Conservation (phyloP, 495 filamentous ascomycete genomes). For the Cenococcum geophilum region DNA sequence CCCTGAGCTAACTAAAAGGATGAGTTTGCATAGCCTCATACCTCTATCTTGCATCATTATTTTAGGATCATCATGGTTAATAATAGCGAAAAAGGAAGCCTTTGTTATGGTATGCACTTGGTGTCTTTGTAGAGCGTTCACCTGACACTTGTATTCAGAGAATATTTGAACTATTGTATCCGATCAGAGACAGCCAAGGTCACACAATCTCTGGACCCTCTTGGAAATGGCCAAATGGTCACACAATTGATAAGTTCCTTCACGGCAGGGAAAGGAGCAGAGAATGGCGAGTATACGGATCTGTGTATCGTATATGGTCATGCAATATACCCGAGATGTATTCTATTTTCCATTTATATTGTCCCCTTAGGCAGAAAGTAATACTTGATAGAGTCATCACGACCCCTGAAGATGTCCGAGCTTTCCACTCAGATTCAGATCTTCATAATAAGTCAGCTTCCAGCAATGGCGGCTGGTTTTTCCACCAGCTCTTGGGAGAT, state of each 20-base stretch:
- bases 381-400: slow-evolving; percentile 6
- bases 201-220: neutral
- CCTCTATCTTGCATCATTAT: neutral
- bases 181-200: neutral
- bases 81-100: neutral
- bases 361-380: neutral
- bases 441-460: slow-evolving; percentile 7
- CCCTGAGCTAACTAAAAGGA: neutral
- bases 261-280: neutral
- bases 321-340: slow-evolving; percentile 12
- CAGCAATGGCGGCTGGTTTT: slow-evolving; percentile 32
- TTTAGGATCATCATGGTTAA: neutral
- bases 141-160: neutral
- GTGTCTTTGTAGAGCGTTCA: neutral
- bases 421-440: slow-evolving; percentile 7
- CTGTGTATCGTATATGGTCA: slow-evolving; percentile 13
- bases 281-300: slow-evolving; percentile 5
- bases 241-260: slow-evolving; percentile 13
- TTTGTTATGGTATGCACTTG: neutral
- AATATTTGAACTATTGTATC: neutral
- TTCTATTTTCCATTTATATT: neutral
- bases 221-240: slow-evolving; percentile 8
- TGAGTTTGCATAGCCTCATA: neutral
- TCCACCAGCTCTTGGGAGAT: slow-evolving; percentile 38
- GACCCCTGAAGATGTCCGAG: slow-evolving; percentile 5